Percentiles rank a stretch among this genome's conserved stretches.
Evolutionary conservation across 2,329 filamentous ascomycete genomes (phyloP).

Genomic region (Cercospora zeina): DNA sequence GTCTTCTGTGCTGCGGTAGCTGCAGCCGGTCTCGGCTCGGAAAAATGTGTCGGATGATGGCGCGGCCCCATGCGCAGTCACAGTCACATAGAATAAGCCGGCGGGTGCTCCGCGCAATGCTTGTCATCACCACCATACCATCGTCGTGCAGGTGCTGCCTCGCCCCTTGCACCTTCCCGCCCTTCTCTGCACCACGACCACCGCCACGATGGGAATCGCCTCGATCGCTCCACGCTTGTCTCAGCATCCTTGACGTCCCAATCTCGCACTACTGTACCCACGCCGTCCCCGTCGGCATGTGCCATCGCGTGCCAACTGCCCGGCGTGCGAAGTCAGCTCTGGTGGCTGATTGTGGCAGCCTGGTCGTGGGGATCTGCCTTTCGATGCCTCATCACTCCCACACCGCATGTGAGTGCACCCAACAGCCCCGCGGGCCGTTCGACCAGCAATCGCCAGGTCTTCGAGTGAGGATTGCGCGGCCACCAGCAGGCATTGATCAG

Average conservation of each 20-base stretch:
- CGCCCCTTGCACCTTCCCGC: constrained; percentile 1
- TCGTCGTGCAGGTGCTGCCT: background rate
- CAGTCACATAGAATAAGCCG: constrained; percentile 3
- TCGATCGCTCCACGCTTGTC: constrained; percentile 14
- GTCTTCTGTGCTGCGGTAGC: no score
- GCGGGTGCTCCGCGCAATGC: constrained; percentile 15
- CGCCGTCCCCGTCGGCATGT: background rate
- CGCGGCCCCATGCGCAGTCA: background rate
- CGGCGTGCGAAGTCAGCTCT: background rate
- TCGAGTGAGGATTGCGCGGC: constrained; percentile 10
- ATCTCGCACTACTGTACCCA: background rate
- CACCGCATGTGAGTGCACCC: background rate
- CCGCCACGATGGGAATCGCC: background rate
- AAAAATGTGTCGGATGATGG: constrained; percentile 4
- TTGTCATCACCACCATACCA: constrained; percentile 1
- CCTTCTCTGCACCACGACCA: background rate
- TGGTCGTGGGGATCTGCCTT: constrained; percentile 9
- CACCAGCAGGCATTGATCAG: constrained; percentile 1
- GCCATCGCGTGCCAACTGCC: background rate
- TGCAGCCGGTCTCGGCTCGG: background rate
- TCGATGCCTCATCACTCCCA: constrained; percentile 4
- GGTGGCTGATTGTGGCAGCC: constrained; percentile 1
- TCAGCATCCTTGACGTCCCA: constrained; percentile 9
- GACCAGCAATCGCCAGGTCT: background rate
- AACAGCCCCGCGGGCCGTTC: no score